These are phyloP conservation scores for Globisporangium barbulae DNA, from an alignment of 352 stramenopile genomes.

Conservation along the genomic window DNA sequence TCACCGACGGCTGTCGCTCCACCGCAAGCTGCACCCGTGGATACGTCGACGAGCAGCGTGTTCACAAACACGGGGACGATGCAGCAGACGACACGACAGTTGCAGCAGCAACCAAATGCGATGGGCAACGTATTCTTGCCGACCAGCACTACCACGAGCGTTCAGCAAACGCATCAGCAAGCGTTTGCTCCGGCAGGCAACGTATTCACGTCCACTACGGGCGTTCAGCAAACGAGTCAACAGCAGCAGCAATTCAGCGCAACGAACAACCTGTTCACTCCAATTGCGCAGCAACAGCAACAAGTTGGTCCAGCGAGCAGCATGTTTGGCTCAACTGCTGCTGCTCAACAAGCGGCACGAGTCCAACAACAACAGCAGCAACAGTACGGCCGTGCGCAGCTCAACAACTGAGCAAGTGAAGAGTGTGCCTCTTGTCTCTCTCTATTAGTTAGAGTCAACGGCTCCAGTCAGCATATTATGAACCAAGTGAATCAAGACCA, in stretches of 20 bases:
- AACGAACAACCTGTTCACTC: background rate
- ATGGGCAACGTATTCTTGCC: background rate
- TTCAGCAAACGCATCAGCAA: background rate
- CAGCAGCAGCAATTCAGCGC: background rate
- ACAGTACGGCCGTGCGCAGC: background rate
- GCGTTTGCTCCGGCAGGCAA: background rate
- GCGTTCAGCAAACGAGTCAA: background rate
- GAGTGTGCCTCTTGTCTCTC: background rate
- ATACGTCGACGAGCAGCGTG: background rate
- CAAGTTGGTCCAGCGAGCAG: background rate
- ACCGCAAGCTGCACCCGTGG: background rate
- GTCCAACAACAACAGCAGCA: background rate
- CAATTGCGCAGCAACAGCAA: background rate
- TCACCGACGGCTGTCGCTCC: too few relatives aligned
- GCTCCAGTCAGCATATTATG: slow-evolving; percentile 1
- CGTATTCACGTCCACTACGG: background rate
- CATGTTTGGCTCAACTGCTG: background rate
- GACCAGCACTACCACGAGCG: background rate
- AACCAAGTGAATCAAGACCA: slow-evolving; percentile 1
- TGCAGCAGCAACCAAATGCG: background rate
- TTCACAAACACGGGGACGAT: background rate
- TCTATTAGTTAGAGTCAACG: too few relatives aligned
- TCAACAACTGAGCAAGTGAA: background rate
- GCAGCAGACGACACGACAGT: background rate
- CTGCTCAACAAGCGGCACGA: slow-evolving; percentile 6